Conservation (phyloP, 2,329 filamentous ascomycete species). For the Pseudogymnoascus sp. region DNA sequence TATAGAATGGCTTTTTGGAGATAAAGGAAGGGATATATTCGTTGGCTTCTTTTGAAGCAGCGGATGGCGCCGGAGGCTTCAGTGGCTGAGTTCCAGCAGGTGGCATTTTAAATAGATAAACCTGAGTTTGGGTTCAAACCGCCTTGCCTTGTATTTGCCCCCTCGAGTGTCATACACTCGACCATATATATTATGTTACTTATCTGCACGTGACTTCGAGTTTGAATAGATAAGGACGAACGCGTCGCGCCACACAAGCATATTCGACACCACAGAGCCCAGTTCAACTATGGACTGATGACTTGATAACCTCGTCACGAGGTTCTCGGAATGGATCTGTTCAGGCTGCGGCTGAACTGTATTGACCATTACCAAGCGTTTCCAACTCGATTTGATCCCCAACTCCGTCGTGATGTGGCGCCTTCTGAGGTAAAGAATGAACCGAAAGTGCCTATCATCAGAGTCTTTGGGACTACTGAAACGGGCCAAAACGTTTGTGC, state of each 20-base stretch:
- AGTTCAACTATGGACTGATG: not conserved
- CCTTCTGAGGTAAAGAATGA: conserved; percentile 51
- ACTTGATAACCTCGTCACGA: not conserved
- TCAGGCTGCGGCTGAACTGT: conserved; percentile 88
- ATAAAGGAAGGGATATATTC: conserved; percentile 98
- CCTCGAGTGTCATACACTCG: not conserved
- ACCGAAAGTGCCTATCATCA: conserved; percentile 74
- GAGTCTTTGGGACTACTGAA: conserved; percentile 86
- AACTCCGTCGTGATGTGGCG: conserved; percentile 57
- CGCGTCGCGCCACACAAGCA: conserved; percentile 5
- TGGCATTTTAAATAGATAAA: conserved; percentile 30
- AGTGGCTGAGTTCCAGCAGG: conserved; percentile 28
- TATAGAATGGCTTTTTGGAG: conserved; percentile 94
- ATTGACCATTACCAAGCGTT: conserved; percentile 86
- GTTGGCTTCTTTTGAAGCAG: conserved; percentile 76
- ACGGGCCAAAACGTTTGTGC: conserved; percentile 94
- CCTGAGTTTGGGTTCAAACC: not conserved
- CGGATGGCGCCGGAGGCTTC: conserved; percentile 30
- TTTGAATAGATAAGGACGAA: not conserved
- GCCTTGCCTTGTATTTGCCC: not conserved
- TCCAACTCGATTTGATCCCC: conserved; percentile 72
- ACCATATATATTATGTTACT: not conserved
- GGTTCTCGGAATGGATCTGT: conserved; percentile 52
- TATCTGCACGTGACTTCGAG: conserved; percentile 12
- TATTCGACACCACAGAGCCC: not conserved